phyloP scores from a whole-genome alignment of 2,329 filamentous ascomycete genomes.

The Microsporum audouinii region DNA sequence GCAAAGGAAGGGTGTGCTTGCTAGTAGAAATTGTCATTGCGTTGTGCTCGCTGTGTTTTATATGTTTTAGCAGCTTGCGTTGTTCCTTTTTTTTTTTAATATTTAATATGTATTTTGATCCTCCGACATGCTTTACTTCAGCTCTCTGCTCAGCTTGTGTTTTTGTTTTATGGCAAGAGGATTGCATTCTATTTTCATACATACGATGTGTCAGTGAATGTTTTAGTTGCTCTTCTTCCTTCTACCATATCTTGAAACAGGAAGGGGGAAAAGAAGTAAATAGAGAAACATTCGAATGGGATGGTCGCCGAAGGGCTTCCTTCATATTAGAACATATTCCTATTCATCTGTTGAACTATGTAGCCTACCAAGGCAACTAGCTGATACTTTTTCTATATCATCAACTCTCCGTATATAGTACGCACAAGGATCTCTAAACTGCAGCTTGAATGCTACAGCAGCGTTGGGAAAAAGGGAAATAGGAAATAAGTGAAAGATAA shows the following conservation, averaged over 20 bases:
- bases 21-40: conserved; percentile 33
- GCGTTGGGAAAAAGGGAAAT: not conserved
- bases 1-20: conserved; percentile 89
- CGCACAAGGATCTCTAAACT: not conserved
- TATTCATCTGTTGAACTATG: not conserved
- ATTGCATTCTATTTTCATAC: not conserved
- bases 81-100: not conserved
- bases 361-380: not conserved
- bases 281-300: not conserved
- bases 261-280: not conserved
- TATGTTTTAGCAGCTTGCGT: not conserved
- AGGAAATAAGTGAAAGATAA: not conserved
- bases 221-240: not conserved
- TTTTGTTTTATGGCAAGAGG: not conserved
- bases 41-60: not conserved
- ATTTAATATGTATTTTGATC: not conserved
- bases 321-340: not conserved
- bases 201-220: not conserved
- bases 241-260: not conserved
- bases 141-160: not conserved
- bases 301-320: not conserved
- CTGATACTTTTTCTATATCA: not conserved
- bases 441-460: not conserved
- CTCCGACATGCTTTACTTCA: not conserved
- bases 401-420: not conserved